Base-by-base conservation (phyloP, 2,329 filamentous ascomycete species). In the Penicillium sp. region DNA sequence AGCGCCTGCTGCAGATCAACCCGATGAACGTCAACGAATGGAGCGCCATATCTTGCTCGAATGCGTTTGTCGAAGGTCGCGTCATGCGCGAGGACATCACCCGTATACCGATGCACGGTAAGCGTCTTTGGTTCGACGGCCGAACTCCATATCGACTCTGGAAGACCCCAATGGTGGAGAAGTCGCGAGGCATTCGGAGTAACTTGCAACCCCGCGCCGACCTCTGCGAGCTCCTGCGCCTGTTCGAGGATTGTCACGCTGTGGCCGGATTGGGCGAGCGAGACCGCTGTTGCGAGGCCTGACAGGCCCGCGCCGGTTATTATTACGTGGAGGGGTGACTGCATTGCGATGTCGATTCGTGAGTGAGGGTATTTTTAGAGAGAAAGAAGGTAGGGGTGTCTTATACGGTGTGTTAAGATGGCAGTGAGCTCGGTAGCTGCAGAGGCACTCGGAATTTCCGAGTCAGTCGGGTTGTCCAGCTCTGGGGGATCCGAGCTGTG, bases 151-250 rank as follows among this genome's bases (percentile, higher is more conserved):
- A 76, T 21, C 1, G 68, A 68, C 1, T 64, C 51, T 0, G 68
- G 66, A 0, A 75, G 67, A 4, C 68, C 50, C 74, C 74, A 76
- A 58, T 73, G 62, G 5, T 67, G 60, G 56, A 76, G 66, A 8
- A 76, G 68, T 1, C 71, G 71, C 1, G 73, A 75, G 11, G 71
- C 71, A 56, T 76, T 76, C 1, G 74, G 73, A 4, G 71, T 74
- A 46, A 76, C 87, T 73, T 90, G 88, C 7, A 91, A 81, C 4
- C 90, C 89, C 69, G 92, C 90, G 15, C 91, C 88, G 64, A 86
- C 80, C 53, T 75, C 73, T 13, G 69, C 71, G 0, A 75, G 66
- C 31, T 73, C 70, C 29, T 67, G 66, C 11, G 73, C 73, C 61
- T 72, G 71, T 58, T 75, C 73, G 47, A 75, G 62, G 1, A 75